phyloP scores from a whole-genome alignment of 2,329 filamentous ascomycete species.

The Cercospora nicotianae region DNA sequence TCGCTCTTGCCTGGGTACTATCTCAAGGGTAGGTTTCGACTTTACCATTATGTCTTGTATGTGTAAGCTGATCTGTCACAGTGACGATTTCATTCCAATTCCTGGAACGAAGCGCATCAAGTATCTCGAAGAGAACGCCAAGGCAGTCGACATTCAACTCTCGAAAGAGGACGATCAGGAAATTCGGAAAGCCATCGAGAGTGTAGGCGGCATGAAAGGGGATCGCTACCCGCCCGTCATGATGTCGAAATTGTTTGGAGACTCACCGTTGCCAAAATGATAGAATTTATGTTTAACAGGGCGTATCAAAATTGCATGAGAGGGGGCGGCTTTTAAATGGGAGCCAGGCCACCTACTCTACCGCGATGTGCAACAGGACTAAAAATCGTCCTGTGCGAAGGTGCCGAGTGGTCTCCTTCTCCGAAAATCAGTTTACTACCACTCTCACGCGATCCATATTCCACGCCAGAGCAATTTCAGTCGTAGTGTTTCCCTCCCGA shows the following conservation, averaged over 20 bases:
- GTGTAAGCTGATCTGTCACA: conserved; percentile 32
- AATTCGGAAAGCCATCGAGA: conserved; percentile 36
- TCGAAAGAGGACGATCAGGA: conserved; percentile 32
- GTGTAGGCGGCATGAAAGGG: conserved; percentile 35
- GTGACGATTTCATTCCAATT: conserved; percentile 47
- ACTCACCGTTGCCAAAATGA: conserved; percentile 25
- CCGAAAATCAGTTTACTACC: neutral
- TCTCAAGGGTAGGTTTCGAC: conserved; percentile 31
- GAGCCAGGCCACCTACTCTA: too few relatives aligned
- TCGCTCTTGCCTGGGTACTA: conserved; percentile 37
- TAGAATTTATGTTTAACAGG: neutral
- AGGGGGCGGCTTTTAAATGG: too few relatives aligned
- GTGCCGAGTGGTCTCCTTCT: too few relatives aligned
- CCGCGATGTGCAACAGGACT: too few relatives aligned
- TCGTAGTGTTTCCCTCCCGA: neutral
- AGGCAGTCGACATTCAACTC: conserved; percentile 28
- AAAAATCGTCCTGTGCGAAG: too few relatives aligned
- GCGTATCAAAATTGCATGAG: neutral
- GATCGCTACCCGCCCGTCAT: conserved; percentile 34
- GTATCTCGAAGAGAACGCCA: conserved; percentile 34
- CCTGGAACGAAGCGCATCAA: conserved; percentile 41
- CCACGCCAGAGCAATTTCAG: neutral
- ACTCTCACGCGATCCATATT: neutral
- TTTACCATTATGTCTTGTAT: conserved; percentile 27
- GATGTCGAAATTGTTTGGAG: conserved; percentile 33